phyloP scores from a whole-genome alignment of 371 early-diverging fungal genomes.

The Rhizomucor miehei region DNA sequence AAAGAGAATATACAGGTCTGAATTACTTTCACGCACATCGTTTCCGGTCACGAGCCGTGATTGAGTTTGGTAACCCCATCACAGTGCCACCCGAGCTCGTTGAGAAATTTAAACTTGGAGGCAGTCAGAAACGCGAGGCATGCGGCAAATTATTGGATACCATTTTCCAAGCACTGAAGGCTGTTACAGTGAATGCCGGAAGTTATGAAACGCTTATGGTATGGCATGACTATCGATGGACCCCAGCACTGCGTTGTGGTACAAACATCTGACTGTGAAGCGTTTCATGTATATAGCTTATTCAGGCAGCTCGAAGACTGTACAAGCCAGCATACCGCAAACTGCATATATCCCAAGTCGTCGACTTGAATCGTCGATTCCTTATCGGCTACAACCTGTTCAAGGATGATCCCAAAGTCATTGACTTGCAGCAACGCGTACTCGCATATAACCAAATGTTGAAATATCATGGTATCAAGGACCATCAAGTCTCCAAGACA shows the following conservation, averaged over 20 bases:
- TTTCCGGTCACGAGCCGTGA: slow-evolving; percentile 94
- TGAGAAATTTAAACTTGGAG: slow-evolving; percentile 81
- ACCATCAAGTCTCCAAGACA: slow-evolving; percentile 88
- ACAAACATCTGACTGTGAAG: neutral
- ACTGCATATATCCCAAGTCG: slow-evolving; percentile 74
- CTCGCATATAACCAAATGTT: slow-evolving; percentile 83
- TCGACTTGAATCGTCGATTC: slow-evolving; percentile 84
- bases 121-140: slow-evolving; percentile 79
- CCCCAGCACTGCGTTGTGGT: too few relatives aligned
- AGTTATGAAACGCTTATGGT: slow-evolving; percentile 93
- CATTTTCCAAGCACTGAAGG: slow-evolving; percentile 75
- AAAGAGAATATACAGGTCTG: slow-evolving; percentile 48
- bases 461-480: slow-evolving; percentile 83
- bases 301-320: slow-evolving; percentile 93
- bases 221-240: too few relatives aligned
- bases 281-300: slow-evolving; percentile 45
- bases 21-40: slow-evolving; percentile 96
- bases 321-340: slow-evolving; percentile 86
- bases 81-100: slow-evolving; percentile 76
- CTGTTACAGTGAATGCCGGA: slow-evolving; percentile 90
- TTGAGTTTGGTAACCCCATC: slow-evolving; percentile 94
- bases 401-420: slow-evolving; percentile 72
- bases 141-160: slow-evolving; percentile 75
- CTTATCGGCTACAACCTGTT: slow-evolving; percentile 74
- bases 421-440: slow-evolving; percentile 64